These are phyloP conservation scores for Cymodocea nodosa DNA, from an alignment of 116 monocot genomes.

Conservation along the genomic window DNA sequence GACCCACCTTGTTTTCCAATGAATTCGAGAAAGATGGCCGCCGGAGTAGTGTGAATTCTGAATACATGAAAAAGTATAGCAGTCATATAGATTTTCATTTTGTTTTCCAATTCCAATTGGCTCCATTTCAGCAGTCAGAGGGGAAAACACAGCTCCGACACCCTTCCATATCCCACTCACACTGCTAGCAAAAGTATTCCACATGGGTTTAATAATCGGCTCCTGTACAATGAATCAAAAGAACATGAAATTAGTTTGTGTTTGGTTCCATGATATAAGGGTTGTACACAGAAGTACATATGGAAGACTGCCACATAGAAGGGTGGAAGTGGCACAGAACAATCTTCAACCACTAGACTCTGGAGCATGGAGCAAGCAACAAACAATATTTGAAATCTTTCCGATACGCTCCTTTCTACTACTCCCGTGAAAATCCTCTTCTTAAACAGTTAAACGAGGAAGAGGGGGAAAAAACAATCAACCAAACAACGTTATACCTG, in stretches of 20 bases:
- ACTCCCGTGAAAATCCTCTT: too few species aligned
- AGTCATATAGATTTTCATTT: conserved; percentile 83
- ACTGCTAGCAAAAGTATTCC: conserved; percentile 86
- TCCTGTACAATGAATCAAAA: conserved; percentile 31
- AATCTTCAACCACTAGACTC: too few species aligned
- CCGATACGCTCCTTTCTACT: too few species aligned
- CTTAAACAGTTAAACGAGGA: neutral
- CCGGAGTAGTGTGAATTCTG: conserved; percentile 28
- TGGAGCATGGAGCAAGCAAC: too few species aligned
- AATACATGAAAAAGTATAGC: conserved; percentile 63
- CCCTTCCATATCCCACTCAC: conserved; percentile 90
- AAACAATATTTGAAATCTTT: too few species aligned
- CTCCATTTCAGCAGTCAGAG: conserved; percentile 85
- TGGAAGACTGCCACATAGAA: too few species aligned
- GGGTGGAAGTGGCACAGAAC: too few species aligned
- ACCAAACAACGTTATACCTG: conserved; percentile 35
- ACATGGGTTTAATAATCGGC: conserved; percentile 85
- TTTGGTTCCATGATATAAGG: too few species aligned
- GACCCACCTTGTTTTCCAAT: conserved; percentile 62
- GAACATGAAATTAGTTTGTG: too few species aligned
- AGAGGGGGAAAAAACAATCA: neutral
- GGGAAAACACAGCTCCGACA: conserved; percentile 92
- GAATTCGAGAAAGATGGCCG: conserved; percentile 22
- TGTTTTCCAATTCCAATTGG: conserved; percentile 58
- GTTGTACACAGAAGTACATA: too few species aligned